Base-by-base conservation (phyloP, 192 early-diverging fungal genomes). In the Linnemannia exigua region DNA sequence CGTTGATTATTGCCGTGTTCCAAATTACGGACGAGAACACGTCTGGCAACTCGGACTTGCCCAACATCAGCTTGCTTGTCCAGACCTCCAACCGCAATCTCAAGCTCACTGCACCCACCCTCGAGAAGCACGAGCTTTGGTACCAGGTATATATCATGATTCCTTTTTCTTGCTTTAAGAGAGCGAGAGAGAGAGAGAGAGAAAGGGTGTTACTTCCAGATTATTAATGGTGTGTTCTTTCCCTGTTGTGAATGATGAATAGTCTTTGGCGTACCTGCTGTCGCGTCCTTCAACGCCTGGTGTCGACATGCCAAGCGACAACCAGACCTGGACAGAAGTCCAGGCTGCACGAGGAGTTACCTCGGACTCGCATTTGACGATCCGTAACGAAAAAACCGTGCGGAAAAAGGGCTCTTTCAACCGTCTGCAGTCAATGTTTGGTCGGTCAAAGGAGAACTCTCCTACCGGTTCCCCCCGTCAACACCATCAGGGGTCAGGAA, bases 91-190 rank as follows among this genome's bases (percentile, higher is more conserved):
- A 90, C 74, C 90, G 95, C 35, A 93, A 95, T 84, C 87, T 96
- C 74, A 96, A 96, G 84, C 79, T 96, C 79, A 95, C 92, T 44
- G 95, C 95, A 16, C 89, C 88, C 2, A 90, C 88, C 2, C 91
- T 91, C 68, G 88, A 92, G 36, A 91, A 92, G 66, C 95, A 96
- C 78, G 94, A 95, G 25, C 82, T 91, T 70, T 96, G 95, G 95
- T 93, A 89, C 74, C 87, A 93, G 90, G 94, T 92, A 88, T 50
- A 47, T 35, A 50, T 28, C 6, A 9, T 6, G 9, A 44, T 19
- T 52, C 16, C 48, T 20, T 36, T 0, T 31, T 5, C 2, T 33
- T 58, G n/a, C n/a, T n/a, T n/a, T n/a, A n/a, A n/a, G n/a, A n/a
- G n/a, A n/a, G n/a, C n/a, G n/a, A n/a, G n/a, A n/a, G n/a, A n/a